These are phyloP conservation scores for Colletotrichum sp. DNA, from an alignment of 2,329 filamentous ascomycete species.

Conservation along the genomic window DNA sequence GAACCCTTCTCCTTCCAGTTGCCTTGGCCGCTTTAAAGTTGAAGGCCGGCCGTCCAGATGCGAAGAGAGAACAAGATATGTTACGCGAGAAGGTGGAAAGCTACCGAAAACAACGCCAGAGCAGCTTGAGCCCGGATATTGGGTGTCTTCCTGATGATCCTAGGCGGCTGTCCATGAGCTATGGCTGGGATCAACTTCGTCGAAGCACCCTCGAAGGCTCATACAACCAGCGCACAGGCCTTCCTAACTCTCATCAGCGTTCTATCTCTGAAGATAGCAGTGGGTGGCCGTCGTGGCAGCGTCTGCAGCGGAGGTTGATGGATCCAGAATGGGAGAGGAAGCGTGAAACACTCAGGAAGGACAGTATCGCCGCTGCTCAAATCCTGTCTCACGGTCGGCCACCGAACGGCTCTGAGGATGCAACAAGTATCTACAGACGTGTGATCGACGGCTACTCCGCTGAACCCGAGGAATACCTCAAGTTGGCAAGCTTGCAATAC, in stretches of 20 bases:
- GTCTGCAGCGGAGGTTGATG: not conserved
- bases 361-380: not conserved
- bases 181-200: not conserved
- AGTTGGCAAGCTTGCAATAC: not conserved
- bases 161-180: fast-evolving
- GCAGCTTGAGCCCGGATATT: not conserved
- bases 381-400: not conserved
- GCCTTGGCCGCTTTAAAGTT: not conserved
- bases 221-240: not conserved
- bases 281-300: not conserved
- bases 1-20: not conserved
- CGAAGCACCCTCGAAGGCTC: not conserved
- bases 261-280: not conserved
- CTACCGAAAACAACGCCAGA: not conserved
- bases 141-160: not conserved
- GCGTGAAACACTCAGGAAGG: not conserved
- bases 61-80: not conserved
- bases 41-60: not conserved
- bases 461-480: not conserved
- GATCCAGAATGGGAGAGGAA: not conserved
- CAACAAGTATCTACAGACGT: not conserved
- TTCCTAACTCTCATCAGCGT: not conserved
- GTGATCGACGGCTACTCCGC: not conserved
- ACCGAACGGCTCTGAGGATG: not conserved
- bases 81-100: not conserved